Base-by-base conservation (phyloP, 495 filamentous ascomycete species). In the Penicillium parvum region DNA sequence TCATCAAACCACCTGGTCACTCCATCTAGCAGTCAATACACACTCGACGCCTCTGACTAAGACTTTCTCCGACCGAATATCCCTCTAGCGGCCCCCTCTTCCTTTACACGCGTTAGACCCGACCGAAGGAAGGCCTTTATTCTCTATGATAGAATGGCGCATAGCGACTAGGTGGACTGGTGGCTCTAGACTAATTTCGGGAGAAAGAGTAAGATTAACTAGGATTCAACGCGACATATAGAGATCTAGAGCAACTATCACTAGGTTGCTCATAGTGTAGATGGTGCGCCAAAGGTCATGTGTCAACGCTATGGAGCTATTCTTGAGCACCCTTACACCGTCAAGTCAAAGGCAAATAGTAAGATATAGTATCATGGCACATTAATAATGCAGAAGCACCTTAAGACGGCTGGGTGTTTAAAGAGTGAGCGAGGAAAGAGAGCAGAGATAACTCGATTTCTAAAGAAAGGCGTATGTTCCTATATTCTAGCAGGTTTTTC, bases 121-220 rank as follows among this genome's bases (percentile, higher is more conserved):
- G 16, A 42, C 18, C 21, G 14, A 27, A 43, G 20, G 17, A 43
- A 43, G 25, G 15, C 19, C 2, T 49, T 27, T 34, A 3, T 49
- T 34, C 32, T 43, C 19, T 49, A 39, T 22, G n/a, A 27, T 16
- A 21, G 1, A 38, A 49, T 49, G 17, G 3, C 11, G 7, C 14
- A 49, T 44, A 49, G 17, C 34, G 16, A 49, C 2, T 49, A 15
- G 33, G 27, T 49, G 3, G 47, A 49, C 2, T 49, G 14, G 40
- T 49, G 20, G 47, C 14, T 49, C 15, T 7, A 49, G 20, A 49
- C 40, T 12, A 15, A 43, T 18, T 49, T 21, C 39, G 20, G 33
- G 8, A 40, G 27, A 23, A 43, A 32, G 33, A 44, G 19, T 19
- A 27, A 44, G 1, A 30, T 45, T 17, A 3, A 45, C 10, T 37